These are phyloP conservation scores for Stentor roeselii DNA, from an alignment of 73 alveolate species.

Conservation along the genomic window DNA sequence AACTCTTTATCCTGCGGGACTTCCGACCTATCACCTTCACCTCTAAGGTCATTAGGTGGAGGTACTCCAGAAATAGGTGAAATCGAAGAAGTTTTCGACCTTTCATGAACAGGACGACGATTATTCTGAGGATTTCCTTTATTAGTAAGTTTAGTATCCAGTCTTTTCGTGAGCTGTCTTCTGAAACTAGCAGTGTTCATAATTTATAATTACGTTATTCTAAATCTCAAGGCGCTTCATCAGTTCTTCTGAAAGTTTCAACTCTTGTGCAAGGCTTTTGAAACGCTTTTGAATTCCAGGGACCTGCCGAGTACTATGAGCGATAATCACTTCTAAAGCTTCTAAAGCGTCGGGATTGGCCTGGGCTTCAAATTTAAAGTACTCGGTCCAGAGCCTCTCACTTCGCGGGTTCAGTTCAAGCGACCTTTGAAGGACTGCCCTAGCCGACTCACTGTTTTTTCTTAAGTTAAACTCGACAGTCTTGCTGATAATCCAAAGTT, in stretches of 20 bases:
- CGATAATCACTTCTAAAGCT: too few species aligned
- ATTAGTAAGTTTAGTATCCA: neutral
- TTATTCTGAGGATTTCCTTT: neutral
- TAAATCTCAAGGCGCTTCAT: too few species aligned
- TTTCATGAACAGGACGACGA: neutral
- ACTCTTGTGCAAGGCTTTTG: too few species aligned
- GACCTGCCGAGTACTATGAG: too few species aligned
- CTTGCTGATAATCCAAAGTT: neutral
- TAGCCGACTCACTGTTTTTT: neutral
- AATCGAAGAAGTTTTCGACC: neutral
- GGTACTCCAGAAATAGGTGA: slow-evolving; percentile 5
- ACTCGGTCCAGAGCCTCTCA: slow-evolving; percentile 13
- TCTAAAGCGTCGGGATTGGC: too few species aligned
- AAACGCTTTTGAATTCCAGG: too few species aligned
- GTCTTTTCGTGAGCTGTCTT: neutral
- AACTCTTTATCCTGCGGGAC: neutral
- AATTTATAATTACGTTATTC: too few species aligned
- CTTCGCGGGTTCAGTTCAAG: neutral
- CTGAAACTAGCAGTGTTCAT: too few species aligned
- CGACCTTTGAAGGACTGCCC: slow-evolving; percentile 4
- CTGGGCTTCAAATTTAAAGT: slow-evolving; percentile 24
- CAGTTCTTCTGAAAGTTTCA: too few species aligned
- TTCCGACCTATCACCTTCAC: neutral
- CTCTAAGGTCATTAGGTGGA: slow-evolving; percentile 1
- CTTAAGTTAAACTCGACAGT: neutral